Evolutionary conservation across 1,284 basidiomycete genomes (phyloP), one percentile per base, ranked within the genome.

Genomic region (Ustilago vetiveriae): DNA sequence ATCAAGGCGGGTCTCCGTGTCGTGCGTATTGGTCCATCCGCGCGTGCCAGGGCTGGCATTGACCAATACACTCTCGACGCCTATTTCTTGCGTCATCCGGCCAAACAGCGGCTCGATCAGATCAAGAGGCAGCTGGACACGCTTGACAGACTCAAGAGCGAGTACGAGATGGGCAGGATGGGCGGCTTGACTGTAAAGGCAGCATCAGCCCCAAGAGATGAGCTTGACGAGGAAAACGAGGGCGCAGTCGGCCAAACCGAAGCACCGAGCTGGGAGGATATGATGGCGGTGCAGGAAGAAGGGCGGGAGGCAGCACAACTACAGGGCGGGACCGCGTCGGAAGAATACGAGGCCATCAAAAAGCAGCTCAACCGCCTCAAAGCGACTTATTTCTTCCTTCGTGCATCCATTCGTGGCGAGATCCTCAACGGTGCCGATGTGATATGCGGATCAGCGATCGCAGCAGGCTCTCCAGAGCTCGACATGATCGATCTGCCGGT

Each of bases 401-500:
- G 80, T 22, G 64, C 74, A 27, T 73, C 66, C 21, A 81, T 84
- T 21, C 75, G 81, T 19, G 69, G 78, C 26, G 75, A 79, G 46
- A 68, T 83, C n/a, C 74, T 83, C 42, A 76, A 78, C 42, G 67
- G 71, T 4, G 81, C 78, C 6, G 83, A 84, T 56, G 83, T 84
- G 37, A 79, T 84, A 23, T 82, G 82, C 47, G 70, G 80, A 33
- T 83, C 83, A 2, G 78, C 82, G 7, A 63, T 80, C 41, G 69
- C 73, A 5, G 64, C 60, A 3, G 51, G 56, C 22, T 78, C 70
- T 23, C 43, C 47, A 3, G 55, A 73, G 40, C 66, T 74, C 11
- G 55, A 54, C 17, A 85, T 88, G 16, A 86, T 89, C 38, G 94
- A 97, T 78, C 94, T 96, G 77, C 94, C 94, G 1, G 87, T 96